Conservation (phyloP, 2,329 filamentous ascomycete genomes). For the Ophidiomyces ophidiicola region DNA sequence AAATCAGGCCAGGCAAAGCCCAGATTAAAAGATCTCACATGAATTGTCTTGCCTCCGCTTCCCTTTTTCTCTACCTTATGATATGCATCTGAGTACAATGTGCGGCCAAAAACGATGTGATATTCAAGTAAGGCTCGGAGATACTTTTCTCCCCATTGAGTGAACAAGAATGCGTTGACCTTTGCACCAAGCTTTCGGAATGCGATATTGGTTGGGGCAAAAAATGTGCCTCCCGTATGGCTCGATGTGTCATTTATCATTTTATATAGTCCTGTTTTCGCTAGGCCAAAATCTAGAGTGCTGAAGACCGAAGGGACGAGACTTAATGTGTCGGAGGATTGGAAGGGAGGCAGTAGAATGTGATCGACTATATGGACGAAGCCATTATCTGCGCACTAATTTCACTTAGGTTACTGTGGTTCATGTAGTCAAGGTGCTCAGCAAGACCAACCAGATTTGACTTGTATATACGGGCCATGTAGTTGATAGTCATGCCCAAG, state of each 20-base stretch:
- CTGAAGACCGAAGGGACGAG: conserved; percentile 60
- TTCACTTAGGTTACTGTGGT: background rate
- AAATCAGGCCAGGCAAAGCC: background rate
- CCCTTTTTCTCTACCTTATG: conserved; percentile 42
- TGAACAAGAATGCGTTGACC: conserved; percentile 79
- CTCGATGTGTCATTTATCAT: conserved; percentile 45
- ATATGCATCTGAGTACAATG: conserved; percentile 72
- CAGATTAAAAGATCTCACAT: conserved; percentile 7
- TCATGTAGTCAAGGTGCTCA: background rate
- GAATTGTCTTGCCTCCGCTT: conserved; percentile 36
- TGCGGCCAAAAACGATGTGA: conserved; percentile 60
- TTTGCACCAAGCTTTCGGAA: conserved; percentile 60
- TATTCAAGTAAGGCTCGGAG: conserved; percentile 68
- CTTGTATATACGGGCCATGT: conserved; percentile 58
- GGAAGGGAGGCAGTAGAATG: conserved; percentile 64
- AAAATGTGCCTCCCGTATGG: conserved; percentile 58
- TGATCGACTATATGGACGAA: conserved; percentile 65
- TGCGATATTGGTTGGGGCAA: conserved; percentile 70
- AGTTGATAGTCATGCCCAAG: conserved; percentile 60
- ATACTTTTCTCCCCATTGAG: conserved; percentile 58
- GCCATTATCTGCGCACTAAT: conserved; percentile 60
- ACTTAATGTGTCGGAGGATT: conserved; percentile 50
- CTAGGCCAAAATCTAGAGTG: conserved; percentile 61
- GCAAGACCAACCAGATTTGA: conserved; percentile 50
- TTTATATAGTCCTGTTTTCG: conserved; percentile 59